Evolutionary conservation across 305 asterid genomes (phyloP).

Genomic region (Fraxinus ornus): DNA sequence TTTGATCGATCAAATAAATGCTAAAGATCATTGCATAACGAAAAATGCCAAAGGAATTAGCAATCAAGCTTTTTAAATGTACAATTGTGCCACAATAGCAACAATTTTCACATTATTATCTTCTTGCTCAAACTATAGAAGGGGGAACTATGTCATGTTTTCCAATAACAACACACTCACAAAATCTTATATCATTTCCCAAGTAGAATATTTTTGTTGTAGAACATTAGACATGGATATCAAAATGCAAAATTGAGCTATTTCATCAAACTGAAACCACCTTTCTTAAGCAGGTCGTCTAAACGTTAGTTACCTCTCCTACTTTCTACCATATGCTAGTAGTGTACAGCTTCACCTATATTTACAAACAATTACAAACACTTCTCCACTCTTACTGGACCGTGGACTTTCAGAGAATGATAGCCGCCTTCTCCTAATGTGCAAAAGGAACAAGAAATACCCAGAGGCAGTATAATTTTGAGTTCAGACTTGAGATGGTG

Average conservation of each 20-base stretch:
- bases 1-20: not conserved
- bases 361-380: not conserved
- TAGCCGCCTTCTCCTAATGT: not conserved
- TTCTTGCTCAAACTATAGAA: not conserved
- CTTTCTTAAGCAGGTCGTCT: not conserved
- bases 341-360: not conserved
- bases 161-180: not conserved
- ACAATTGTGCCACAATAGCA: not conserved
- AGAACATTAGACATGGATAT: not conserved
- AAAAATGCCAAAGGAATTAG: not conserved
- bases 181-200: not conserved
- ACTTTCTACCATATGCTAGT: not conserved
- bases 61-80: not conserved
- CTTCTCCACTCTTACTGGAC: not conserved
- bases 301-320: not conserved
- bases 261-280: not conserved
- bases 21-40: not conserved
- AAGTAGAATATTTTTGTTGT: not conserved
- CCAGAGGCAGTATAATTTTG: not conserved
- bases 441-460: not conserved
- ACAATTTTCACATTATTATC: not conserved
- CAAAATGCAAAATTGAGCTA: not conserved
- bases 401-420: not conserved
- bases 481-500: constrained; percentile 62
- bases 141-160: not conserved